phyloP scores from a whole-genome alignment of 208 protist genomes.

The Acanthamoeba sp. region DNA sequence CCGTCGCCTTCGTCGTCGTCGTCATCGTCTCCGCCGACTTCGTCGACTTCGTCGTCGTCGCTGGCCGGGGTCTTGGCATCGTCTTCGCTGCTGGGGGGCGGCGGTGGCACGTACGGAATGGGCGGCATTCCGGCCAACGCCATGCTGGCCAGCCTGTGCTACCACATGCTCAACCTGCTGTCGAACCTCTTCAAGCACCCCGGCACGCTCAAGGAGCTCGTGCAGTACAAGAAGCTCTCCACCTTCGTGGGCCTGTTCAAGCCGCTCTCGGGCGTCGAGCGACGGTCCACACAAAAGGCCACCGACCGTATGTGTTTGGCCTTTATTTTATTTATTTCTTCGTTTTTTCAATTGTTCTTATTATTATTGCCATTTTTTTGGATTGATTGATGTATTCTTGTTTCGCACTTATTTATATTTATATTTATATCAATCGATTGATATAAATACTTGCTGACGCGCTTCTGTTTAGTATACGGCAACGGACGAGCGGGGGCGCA shows the following conservation, averaged over 20 bases:
- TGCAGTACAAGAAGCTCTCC: constrained; percentile 46
- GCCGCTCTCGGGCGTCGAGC: constrained; percentile 3
- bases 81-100: neutral
- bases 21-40: neutral
- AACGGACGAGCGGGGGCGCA: neutral
- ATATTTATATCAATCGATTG: too few species aligned
- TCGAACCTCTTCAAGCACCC: constrained; percentile 12
- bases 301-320: neutral
- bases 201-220: constrained; percentile 55
- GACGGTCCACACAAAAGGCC: neutral
- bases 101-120: neutral
- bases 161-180: constrained; percentile 40
- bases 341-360: neutral
- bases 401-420: too few species aligned
- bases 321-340: neutral
- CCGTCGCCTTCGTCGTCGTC: neutral
- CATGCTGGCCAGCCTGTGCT: constrained; percentile 70
- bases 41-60: neutral
- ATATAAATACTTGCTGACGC: too few species aligned
- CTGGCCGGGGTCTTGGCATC: neutral
- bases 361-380: too few species aligned
- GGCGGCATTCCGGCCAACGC: neutral
- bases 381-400: too few species aligned
- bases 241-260: constrained; percentile 25
- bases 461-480: neutral